Base-by-base conservation (phyloP, 2,329 filamentous ascomycete genomes). In the Alternaria burnsii region DNA sequence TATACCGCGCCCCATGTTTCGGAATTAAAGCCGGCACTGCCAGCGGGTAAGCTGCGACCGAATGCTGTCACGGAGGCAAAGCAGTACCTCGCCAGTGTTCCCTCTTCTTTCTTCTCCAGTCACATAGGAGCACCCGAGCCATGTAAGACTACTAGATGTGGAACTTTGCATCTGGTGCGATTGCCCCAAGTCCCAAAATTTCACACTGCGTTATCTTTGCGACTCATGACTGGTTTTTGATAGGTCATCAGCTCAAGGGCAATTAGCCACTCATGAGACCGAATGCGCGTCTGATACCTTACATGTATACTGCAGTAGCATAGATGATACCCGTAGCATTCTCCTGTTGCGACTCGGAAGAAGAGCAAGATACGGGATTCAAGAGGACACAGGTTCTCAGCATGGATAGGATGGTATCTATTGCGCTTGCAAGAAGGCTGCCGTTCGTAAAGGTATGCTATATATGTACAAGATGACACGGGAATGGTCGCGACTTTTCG, bases 21-120 rank as follows among this genome's bases (percentile, higher is more conserved):
- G 66, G 66, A 53, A 60, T 64, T 54, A 70, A 68, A n/a, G 50
- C 69, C 55, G 68, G 58, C 38, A 66, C 55, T 32, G 38, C 12
- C 47, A 28, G 14, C 57, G 43, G 47, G 61, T 55, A 22, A 58
- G 36, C 20, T 56, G 28, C 14, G 14, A 22, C 52, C 52, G 59
- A 64, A 30, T 6, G 18, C 34, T n/a, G 12, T 26, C 41, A 42
- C 9, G 16, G 16, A 36, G 7, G 30, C 18, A n/a, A n/a, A 52
- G n/a, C 20, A 48, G 9, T 24, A 8, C 8, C 34, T n/a, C 16
- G 18, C 32, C 28, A 11, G 8, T n/a, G 3, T 34, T 26, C n/a
- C 16, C 10, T 44, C 20, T 11, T 22, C 34, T n/a, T 38, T n/a
- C 32, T n/a, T n/a, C 14, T 38, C 16, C 9, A n/a, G 16, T 38